Conservation (phyloP, 345 rosid species). For the Gossypium australe region DNA sequence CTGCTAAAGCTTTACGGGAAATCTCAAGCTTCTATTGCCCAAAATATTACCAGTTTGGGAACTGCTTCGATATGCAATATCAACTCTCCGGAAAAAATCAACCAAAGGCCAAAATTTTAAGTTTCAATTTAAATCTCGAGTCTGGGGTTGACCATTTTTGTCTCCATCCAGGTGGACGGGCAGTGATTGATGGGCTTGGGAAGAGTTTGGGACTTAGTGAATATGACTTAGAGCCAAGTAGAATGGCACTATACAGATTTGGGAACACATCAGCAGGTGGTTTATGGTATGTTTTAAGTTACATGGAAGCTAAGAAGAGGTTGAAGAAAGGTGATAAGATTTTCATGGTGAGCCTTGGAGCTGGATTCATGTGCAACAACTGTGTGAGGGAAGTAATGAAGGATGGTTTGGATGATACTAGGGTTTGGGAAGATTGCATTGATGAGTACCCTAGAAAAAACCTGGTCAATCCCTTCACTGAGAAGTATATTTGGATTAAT, state of each 20-base stretch:
- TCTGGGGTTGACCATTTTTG: conserved; percentile 74
- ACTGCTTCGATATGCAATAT: conserved; percentile 28
- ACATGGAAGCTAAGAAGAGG: conserved; percentile 64
- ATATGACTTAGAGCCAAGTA: conserved; percentile 67
- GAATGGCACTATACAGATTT: conserved; percentile 74
- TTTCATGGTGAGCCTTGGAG: conserved; percentile 56
- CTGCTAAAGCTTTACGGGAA: conserved; percentile 42
- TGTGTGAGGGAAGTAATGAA: conserved; percentile 58
- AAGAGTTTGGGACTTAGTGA: conserved; percentile 41
- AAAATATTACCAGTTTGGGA: conserved; percentile 49
- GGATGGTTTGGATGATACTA: conserved; percentile 26
- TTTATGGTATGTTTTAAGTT: conserved; percentile 69
- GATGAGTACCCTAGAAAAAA: conserved; percentile 25
- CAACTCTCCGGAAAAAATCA: not conserved
- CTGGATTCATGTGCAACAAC: conserved; percentile 59
- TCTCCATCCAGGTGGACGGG: conserved; percentile 86
- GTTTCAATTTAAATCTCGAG: conserved; percentile 33
- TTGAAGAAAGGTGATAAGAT: conserved; percentile 39
- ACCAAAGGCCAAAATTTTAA: not conserved
- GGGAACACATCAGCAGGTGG: conserved; percentile 89
- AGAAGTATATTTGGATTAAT: conserved; percentile 15
- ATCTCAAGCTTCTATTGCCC: conserved; percentile 47
- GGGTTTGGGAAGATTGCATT: conserved; percentile 54
- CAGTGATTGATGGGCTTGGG: conserved; percentile 71
- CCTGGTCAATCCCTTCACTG: conserved; percentile 7